A percentile compares a stretch with the other conserved stretches of the same genome.
Evolutionary conservation across 768 basidiomycete genomes (phyloP).

Genomic region (Rhizopogon rudus): DNA sequence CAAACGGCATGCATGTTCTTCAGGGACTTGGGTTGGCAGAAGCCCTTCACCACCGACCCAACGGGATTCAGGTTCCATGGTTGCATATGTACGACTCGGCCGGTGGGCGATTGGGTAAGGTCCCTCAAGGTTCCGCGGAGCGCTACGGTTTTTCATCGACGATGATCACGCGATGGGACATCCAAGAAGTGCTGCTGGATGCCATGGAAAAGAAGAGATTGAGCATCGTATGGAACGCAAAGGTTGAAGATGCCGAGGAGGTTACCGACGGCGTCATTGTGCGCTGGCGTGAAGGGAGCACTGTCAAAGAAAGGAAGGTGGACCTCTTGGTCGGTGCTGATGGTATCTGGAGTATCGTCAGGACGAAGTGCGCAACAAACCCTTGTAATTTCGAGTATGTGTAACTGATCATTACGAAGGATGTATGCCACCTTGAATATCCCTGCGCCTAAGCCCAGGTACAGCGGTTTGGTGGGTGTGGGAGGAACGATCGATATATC

Average conservation of each 20-base stretch:
- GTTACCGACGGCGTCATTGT: constrained; percentile 19
- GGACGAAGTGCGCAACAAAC: constrained; percentile 12
- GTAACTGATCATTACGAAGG: constrained; percentile 10
- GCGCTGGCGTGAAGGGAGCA: constrained; percentile 18
- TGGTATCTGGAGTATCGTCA: constrained; percentile 25
- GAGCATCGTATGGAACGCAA: constrained; percentile 18
- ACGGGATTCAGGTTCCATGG: constrained; percentile 14
- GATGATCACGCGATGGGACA: constrained; percentile 23
- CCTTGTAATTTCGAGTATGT: not conserved
- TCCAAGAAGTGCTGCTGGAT: constrained; percentile 27
- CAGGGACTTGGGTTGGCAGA: constrained; percentile 20
- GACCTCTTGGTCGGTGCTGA: constrained; percentile 28
- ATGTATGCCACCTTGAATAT: constrained; percentile 18
- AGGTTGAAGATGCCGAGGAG: constrained; percentile 19
- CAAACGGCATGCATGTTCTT: constrained; percentile 25
- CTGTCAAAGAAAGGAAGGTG: constrained; percentile 17
- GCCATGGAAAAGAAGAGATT: constrained; percentile 16
- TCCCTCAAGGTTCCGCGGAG: constrained; percentile 21
- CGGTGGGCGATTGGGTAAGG: constrained; percentile 16
- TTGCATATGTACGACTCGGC: constrained; percentile 17
- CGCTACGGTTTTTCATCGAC: constrained; percentile 23
- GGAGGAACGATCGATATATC: constrained; percentile 15
- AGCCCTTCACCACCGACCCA: constrained; percentile 17
- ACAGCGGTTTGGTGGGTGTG: constrained; percentile 24
- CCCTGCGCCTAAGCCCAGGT: constrained; percentile 17